A percentile compares a stretch with the other conserved stretches of the same genome.
Evolutionary conservation across 805 yeast species (phyloP).

Genomic region (Spathaspora sp.): DNA sequence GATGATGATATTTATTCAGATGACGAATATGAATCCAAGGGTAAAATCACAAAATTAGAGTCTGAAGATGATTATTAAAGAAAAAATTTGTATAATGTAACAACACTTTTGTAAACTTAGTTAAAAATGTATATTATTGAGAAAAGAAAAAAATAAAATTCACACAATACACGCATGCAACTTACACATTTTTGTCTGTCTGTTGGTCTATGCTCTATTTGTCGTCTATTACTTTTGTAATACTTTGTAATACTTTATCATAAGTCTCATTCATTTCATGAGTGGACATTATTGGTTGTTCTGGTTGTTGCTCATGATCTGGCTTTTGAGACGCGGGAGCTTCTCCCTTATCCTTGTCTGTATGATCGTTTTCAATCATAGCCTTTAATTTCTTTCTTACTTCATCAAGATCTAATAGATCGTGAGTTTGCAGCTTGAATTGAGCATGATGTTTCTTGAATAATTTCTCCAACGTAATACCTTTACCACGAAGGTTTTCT

Average conservation of each 20-base stretch:
- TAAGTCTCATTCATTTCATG: conserved; percentile 15
- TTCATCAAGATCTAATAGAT: conserved; percentile 12
- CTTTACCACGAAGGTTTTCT: conserved; percentile 26
- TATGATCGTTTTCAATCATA: conserved; percentile 1
- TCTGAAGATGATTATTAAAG: conserved; percentile 14
- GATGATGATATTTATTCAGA: conserved; percentile 32
- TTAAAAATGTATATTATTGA: not conserved
- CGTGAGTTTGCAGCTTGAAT: conserved; percentile 5
- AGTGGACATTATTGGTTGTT: not conserved
- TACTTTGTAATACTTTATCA: conserved; percentile 18
- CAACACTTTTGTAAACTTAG: not conserved
- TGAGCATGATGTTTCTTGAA: conserved; percentile 9
- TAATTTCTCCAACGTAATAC: conserved; percentile 25
- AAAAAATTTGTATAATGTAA: not conserved
- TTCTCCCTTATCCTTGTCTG: not conserved
- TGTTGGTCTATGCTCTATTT: not conserved
- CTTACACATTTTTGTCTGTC: no score
- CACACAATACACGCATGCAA: not conserved
- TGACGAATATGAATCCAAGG: conserved; percentile 13
- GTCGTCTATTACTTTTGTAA: conserved; percentile 6
- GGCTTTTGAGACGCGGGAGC: not conserved
- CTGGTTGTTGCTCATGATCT: not conserved
- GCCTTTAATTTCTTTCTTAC: conserved; percentile 14
- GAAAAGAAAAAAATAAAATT: not conserved
- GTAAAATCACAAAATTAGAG: conserved; percentile 1